Evolutionary conservation across 2,329 filamentous ascomycete genomes (phyloP), one percentile per base, ranked within the genome.

Genomic region (Nigrospora sphaerica): DNA sequence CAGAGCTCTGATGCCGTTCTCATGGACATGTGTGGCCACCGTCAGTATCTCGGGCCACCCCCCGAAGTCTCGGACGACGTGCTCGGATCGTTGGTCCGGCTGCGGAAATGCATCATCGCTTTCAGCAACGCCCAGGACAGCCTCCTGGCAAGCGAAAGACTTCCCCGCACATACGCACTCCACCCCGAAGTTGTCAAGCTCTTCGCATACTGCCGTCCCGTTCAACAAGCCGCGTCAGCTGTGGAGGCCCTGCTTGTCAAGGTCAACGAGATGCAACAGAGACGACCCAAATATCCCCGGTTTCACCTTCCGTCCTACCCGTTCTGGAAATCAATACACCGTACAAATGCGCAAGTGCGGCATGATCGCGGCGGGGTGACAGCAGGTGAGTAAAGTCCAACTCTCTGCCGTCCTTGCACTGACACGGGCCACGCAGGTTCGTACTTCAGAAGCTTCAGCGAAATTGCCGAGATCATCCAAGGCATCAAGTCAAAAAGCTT

Each of bases 361-460:
- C 78, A 81, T 52, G 78, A 82, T 54, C 67, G 77, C 49, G 78
- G 78, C 16, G 77, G 77, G 19, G 67, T 78, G 17, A 79, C 77
- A 5, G 77, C 76, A 6, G 74, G 74, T 57, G 62, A 66, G 53
- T 28, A 57, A 56, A 45, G 17, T 16, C n/a, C 32, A 39, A 17
- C 12, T 33, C 17, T 2, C 33, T 3, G 18, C 17, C 36, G 41
- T n/a, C 14, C 46, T 35, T 39, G 10, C 35, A n/a, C 45, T 56
- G n/a, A 53, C 9, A 10, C 5, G 12, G 6, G 12, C 7, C 16
- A 11, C 32, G 33, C 50, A 56, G 59, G 62, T 44, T 60, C 61
- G 3, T 74, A 74, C 49, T 68, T 71, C 37, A 62, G 61, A 42
- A 74, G 70, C 11, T 73, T 74, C 50, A 59, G 54, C 13, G 68